phyloP scores from a whole-genome alignment of 148 eudicot species.

The Fagopyrum tataricum region DNA sequence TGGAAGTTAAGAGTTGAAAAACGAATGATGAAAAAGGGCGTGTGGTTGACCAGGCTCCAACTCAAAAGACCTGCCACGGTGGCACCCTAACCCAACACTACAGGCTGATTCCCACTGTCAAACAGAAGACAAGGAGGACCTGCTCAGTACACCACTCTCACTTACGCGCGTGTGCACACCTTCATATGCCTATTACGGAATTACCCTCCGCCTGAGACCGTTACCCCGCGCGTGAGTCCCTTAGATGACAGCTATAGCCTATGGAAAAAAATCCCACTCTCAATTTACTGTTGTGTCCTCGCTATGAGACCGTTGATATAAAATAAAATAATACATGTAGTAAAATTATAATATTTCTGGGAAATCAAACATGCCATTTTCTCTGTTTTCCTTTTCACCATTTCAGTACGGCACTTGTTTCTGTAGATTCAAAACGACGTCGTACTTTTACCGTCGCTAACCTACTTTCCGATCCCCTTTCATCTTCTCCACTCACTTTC shows the following conservation, averaged over 20 bases:
- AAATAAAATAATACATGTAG: background rate
- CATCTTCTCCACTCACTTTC: background rate
- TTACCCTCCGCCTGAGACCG: background rate
- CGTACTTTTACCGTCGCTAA: background rate
- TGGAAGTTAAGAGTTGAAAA: too few species aligned
- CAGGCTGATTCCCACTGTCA: background rate
- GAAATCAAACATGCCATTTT: too few species aligned
- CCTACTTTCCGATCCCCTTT: conserved; percentile 1
- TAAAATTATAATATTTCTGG: too few species aligned
- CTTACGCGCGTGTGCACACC: background rate
- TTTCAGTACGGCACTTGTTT: background rate
- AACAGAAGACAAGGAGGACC: background rate
- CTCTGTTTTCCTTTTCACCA: background rate
- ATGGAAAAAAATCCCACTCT: background rate
- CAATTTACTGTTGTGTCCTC: background rate
- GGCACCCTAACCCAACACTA: background rate
- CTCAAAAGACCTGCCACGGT: background rate
- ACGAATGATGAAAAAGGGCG: too few species aligned
- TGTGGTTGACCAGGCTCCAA: background rate
- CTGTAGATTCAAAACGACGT: background rate
- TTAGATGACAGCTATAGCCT: background rate
- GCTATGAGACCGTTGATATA: background rate
- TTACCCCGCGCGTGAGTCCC: background rate
- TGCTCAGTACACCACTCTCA: background rate
- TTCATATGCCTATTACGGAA: background rate